Evolutionary conservation across 257 asterid genomes (phyloP).

Genomic region (Anisodus tanguticus): DNA sequence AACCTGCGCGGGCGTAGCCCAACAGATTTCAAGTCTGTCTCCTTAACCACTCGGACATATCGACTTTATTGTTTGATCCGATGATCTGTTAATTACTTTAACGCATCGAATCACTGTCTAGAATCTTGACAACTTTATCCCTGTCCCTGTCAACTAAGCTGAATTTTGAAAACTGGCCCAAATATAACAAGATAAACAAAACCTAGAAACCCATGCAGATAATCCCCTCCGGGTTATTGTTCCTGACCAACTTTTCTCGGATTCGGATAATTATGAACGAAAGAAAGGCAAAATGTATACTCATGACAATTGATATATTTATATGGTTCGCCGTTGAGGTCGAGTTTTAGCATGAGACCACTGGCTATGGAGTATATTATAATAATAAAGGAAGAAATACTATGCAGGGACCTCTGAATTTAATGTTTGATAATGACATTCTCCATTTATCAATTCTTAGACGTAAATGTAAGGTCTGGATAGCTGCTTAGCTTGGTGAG

Average conservation of each 20-base stretch:
- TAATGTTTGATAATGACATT: not conserved
- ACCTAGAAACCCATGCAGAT: not conserved
- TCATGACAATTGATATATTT: too few species aligned
- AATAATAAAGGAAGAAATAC: too few species aligned
- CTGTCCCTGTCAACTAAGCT: not conserved
- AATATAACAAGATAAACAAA: not conserved
- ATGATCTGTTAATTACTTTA: too few species aligned
- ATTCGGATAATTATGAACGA: too few species aligned
- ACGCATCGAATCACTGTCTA: too few species aligned
- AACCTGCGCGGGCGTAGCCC: constrained; percentile 29
- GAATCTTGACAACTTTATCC: not conserved
- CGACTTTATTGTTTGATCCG: constrained; percentile 33
- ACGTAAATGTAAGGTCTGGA: not conserved
- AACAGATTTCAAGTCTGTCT: constrained; percentile 93
- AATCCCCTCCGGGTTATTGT: not conserved
- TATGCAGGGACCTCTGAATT: not conserved
- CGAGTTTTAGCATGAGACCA: too few species aligned
- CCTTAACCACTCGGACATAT: constrained; percentile 99
- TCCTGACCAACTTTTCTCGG: not conserved
- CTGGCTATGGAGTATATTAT: too few species aligned
- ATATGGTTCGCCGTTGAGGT: too few species aligned
- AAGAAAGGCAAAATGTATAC: too few species aligned
- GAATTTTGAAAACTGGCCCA: not conserved
- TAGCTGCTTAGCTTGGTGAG: not conserved
- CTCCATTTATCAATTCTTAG: too few species aligned